Base-by-base conservation (phyloP, 305 asterid species). In the Fraxinus velutina region DNA sequence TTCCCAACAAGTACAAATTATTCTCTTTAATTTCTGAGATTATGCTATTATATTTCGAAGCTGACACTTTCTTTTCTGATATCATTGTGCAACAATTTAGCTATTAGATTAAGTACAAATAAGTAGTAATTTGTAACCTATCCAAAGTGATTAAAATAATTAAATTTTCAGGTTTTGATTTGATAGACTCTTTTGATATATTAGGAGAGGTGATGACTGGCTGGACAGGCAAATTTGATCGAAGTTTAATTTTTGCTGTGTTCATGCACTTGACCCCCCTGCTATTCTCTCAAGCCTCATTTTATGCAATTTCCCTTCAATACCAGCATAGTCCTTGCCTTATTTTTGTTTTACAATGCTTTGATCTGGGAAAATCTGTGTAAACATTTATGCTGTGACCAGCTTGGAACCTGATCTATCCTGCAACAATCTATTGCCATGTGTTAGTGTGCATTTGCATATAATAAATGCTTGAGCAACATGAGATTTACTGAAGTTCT, bases 1-100 rank as follows among this genome's bases (percentile, higher is more conserved):
- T 96, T 79, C 99, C 99, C 84, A 96, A 96, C 97, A 96, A 96
- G 99, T 96, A 92, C 30, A 90, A 85, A 22, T 4, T 71, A n/a
- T 60, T 68, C 32, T 73, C 79, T 47, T 47, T 52, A 33, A 7
- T 70, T 80, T 78, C 36, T 83, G 78, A 33, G 19, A 24, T 78
- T 75, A 17, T 70, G 64, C 79, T 10, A 81, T 64, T 21, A 62
- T 8, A 7, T 33, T 50, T 81, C 77, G 57, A 22, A 68, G 77
- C 82, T 57, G 83, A 57, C 57, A 52, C 36, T 42, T 66, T 15
- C 39, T 74, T 47, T 81, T 44, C 60, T 22, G 36, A 32, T 22
- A 29, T 32, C 34, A 62, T 81, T 64, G 55, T 64, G 39, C 75
- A 77, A 39, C 27, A 37, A 47, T 33, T 24, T 19, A 42, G 76